A percentile compares a stretch with the other conserved stretches of the same genome.
phyloP scores from a whole-genome alignment of 2,329 filamentous ascomycete species.

The Coniochaeta prunicola region DNA sequence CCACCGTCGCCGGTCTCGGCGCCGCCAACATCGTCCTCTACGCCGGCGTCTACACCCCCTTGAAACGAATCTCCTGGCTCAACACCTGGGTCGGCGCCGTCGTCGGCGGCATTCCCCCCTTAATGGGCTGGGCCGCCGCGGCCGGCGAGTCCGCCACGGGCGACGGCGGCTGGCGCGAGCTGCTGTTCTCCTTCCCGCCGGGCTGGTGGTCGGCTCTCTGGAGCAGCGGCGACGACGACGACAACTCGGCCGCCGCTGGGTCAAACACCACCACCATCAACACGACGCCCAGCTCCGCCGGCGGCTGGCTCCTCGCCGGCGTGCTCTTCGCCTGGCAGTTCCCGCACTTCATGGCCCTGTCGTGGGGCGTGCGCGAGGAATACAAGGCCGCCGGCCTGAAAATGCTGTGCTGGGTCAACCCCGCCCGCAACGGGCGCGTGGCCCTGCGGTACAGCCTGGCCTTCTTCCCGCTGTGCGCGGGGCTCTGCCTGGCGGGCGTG shows the following conservation, averaged over 20 bases:
- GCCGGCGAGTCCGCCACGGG: slow-evolving; percentile 78
- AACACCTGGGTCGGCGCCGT: slow-evolving; percentile 96
- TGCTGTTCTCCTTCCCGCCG: slow-evolving; percentile 46
- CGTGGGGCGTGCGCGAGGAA: slow-evolving; percentile 81
- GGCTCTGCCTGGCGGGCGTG: slow-evolving; percentile 69
- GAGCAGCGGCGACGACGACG: not conserved
- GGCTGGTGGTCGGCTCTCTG: not conserved
- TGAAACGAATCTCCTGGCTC: slow-evolving; percentile 77
- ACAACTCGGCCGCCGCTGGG: not conserved
- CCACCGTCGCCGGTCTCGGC: slow-evolving; percentile 82
- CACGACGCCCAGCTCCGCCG: slow-evolving; percentile 35
- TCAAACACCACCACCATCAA: not conserved
- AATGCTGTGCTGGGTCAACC: slow-evolving; percentile 83
- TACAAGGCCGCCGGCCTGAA: slow-evolving; percentile 65
- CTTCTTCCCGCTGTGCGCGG: slow-evolving; percentile 81
- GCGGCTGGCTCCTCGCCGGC: slow-evolving; percentile 82
- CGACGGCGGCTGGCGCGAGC: slow-evolving; percentile 68
- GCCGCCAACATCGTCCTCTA: slow-evolving; percentile 82
- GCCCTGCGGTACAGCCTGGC: slow-evolving; percentile 78
- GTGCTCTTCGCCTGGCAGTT: slow-evolving; percentile 96
- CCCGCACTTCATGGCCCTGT: slow-evolving; percentile 93
- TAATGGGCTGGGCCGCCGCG: slow-evolving; percentile 98
- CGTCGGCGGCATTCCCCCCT: slow-evolving; percentile 84
- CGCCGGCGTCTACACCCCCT: slow-evolving; percentile 83
- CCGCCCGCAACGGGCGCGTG: slow-evolving; percentile 76